Evolutionary conservation across 2,329 filamentous ascomycete species (phyloP).

Genomic region (Diaporthe sp.): DNA sequence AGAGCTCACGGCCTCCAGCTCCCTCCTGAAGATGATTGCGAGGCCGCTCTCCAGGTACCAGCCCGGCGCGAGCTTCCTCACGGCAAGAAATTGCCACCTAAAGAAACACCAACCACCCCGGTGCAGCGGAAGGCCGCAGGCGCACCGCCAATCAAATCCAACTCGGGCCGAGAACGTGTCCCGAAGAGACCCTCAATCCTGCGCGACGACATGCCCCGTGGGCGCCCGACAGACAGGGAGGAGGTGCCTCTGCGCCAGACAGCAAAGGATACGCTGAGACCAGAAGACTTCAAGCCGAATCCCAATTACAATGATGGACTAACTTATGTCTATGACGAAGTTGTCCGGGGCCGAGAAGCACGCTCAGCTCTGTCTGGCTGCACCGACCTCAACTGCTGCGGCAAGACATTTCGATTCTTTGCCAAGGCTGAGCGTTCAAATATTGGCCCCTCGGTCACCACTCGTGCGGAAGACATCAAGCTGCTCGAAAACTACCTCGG

Average conservation of each 20-base stretch:
- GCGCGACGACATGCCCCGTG: conserved; percentile 32
- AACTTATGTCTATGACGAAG: conserved; percentile 78
- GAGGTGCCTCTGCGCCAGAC: conserved; percentile 61
- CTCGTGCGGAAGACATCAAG: conserved; percentile 53
- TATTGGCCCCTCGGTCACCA: conserved; percentile 48
- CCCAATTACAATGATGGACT: conserved; percentile 76
- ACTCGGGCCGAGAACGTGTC: background rate
- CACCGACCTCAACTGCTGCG: conserved; percentile 80
- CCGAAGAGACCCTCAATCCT: conserved; percentile 33
- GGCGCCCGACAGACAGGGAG: conserved; percentile 17
- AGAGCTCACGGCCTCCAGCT: background rate
- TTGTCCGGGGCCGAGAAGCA: conserved; percentile 76
- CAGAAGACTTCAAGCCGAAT: conserved; percentile 87
- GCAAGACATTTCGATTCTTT: conserved; percentile 75
- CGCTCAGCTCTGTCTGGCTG: conserved; percentile 80
- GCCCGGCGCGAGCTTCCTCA: conserved; percentile 13
- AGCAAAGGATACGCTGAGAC: conserved; percentile 65
- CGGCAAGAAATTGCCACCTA: background rate
- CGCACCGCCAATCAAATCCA: background rate
- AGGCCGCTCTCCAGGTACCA: background rate
- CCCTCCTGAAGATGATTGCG: background rate
- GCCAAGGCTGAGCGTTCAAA: conserved; percentile 61
- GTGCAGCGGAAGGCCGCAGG: background rate
- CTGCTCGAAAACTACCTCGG: conserved; percentile 69
- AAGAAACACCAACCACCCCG: background rate